Evolutionary conservation across 495 filamentous ascomycete species (phyloP).

Genomic region (Aspergillus wentii): DNA sequence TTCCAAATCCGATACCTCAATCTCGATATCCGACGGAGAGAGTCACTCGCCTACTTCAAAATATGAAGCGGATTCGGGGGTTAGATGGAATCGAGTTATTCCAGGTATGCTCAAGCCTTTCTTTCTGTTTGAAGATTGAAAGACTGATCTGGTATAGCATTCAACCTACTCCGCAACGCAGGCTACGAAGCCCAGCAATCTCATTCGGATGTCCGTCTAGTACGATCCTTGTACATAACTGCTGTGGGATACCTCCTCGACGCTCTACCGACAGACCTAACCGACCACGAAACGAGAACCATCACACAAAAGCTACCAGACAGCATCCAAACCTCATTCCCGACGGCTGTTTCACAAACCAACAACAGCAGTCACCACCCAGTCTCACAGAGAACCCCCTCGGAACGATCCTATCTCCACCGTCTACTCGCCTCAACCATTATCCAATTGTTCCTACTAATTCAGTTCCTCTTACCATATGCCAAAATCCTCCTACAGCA

Average conservation of each 20-base stretch:
- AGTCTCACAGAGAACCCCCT: too few relatives aligned
- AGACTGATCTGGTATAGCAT: constrained; percentile 18
- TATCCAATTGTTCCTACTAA: constrained; percentile 50
- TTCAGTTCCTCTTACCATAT: constrained; percentile 56
- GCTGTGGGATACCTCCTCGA: constrained; percentile 61
- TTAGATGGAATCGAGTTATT: constrained; percentile 37
- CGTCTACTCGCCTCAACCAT: constrained; percentile 51
- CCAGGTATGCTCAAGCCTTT: constrained; percentile 24
- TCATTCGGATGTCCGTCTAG: constrained; percentile 36
- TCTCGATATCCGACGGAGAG: too few relatives aligned
- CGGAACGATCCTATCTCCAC: constrained; percentile 48
- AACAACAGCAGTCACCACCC: too few relatives aligned
- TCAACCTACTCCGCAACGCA: constrained; percentile 35
- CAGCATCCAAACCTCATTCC: constrained; percentile 14
- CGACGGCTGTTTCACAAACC: constrained; percentile 20
- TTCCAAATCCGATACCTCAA: too few relatives aligned
- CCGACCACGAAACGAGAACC: constrained; percentile 24
- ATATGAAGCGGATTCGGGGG: constrained; percentile 32
- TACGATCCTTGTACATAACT: constrained; percentile 63
- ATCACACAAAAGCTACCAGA: constrained; percentile 28
- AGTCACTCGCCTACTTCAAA: too few relatives aligned
- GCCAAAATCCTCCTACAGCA: constrained; percentile 45
- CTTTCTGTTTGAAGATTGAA: too few relatives aligned
- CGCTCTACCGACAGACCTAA: constrained; percentile 58
- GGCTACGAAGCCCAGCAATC: constrained; percentile 35